Percentiles rank a stretch among this genome's conserved stretches.
These are phyloP conservation scores for Croton setiger DNA, from an alignment of 441 rosid genomes.

Conservation along the genomic window DNA sequence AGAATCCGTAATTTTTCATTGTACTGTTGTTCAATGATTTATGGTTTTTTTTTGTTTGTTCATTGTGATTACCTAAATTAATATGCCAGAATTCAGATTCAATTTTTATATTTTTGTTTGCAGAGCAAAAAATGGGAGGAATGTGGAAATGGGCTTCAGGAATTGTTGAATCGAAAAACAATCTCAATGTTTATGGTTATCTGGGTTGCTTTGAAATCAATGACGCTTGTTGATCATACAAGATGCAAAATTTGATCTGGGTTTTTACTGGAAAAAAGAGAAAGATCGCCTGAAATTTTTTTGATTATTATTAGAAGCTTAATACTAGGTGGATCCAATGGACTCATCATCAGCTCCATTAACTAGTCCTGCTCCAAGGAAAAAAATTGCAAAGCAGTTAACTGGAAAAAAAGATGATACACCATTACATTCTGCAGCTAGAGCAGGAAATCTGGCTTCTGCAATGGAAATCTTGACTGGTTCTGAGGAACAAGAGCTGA, in stretches of 20 bases:
- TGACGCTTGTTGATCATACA: constrained; percentile 17
- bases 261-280: constrained; percentile 34
- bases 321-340: constrained; percentile 30
- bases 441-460: constrained; percentile 51
- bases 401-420: constrained; percentile 74
- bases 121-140: constrained; percentile 24
- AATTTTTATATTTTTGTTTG: neutral
- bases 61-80: neutral
- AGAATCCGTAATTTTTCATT: neutral
- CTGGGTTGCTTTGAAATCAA: constrained; percentile 9
- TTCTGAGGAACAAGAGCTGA: constrained; percentile 36
- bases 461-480: constrained; percentile 42
- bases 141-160: constrained; percentile 19
- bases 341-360: constrained; percentile 24
- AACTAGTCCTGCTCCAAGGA: constrained; percentile 33
- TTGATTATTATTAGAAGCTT: constrained; percentile 6
- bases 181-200: neutral
- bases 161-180: constrained; percentile 5
- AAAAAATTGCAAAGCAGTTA: constrained; percentile 64
- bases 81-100: neutral
- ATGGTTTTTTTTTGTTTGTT: constrained; percentile 12
- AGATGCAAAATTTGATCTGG: constrained; percentile 36
- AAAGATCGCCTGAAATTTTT: constrained; percentile 8
- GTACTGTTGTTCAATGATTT: constrained; percentile 2
- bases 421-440: constrained; percentile 56